Conservation (phyloP, 2,329 filamentous ascomycete species). For the Plenodomus biglobosus region DNA sequence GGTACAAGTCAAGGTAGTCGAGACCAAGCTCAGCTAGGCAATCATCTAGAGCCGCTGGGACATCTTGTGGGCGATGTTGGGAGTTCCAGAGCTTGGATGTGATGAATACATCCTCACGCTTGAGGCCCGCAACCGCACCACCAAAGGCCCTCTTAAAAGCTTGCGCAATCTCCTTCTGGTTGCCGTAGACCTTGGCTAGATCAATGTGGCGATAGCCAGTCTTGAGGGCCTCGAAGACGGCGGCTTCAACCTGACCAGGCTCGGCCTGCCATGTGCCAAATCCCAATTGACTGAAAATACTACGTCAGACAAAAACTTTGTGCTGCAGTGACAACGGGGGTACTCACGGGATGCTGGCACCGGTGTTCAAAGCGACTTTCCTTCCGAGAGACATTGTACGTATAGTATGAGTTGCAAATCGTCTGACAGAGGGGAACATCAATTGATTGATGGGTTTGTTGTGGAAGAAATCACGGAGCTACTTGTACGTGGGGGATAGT, state of each 20-base stretch:
- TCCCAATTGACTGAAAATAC: constrained; percentile 63
- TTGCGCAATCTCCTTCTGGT: constrained; percentile 33
- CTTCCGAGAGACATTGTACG: constrained; percentile 35
- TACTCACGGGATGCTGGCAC: constrained; percentile 75
- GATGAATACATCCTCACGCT: constrained; percentile 45
- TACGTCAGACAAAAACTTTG: constrained; percentile 52
- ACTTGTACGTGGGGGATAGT: constrained; percentile 11
- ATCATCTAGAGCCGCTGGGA: constrained; percentile 70
- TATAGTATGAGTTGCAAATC: constrained; percentile 5
- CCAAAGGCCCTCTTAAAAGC: constrained; percentile 33
- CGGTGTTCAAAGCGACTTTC: constrained; percentile 61
- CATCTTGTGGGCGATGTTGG: constrained; percentile 70
- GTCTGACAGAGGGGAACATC: background rate
- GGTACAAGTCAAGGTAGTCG: constrained; percentile 87
- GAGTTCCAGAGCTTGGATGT: constrained; percentile 89
- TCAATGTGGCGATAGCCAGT: constrained; percentile 37
- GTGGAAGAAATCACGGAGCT: constrained; percentile 1
- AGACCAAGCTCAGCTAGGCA: constrained; percentile 75
- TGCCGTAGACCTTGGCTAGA: constrained; percentile 35
- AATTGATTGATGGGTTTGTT: background rate
- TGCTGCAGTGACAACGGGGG: constrained; percentile 61
- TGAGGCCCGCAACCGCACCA: constrained; percentile 52
- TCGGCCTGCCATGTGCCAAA: constrained; percentile 40
- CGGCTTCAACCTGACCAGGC: constrained; percentile 43
- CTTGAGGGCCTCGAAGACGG: constrained; percentile 43